phyloP scores from a whole-genome alignment of 768 basidiomycete genomes.

The Termitomyces sp. region DNA sequence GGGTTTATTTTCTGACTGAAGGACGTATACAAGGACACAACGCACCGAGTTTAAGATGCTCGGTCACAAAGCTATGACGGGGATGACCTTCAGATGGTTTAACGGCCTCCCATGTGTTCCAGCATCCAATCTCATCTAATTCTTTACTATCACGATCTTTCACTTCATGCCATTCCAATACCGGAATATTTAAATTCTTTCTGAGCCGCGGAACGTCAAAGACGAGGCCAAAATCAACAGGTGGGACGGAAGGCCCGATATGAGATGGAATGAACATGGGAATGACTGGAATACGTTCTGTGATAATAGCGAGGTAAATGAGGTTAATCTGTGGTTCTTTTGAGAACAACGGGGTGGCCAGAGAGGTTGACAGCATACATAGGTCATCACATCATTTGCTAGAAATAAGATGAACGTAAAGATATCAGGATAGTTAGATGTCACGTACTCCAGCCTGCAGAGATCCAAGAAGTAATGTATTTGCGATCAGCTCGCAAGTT shows the following conservation, averaged over 20 bases:
- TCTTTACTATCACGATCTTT: conserved; percentile 37
- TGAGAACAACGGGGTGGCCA: background rate
- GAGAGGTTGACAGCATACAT: conserved; percentile 24
- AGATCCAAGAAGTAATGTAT: conserved; percentile 71
- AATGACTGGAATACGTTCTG: conserved; percentile 54
- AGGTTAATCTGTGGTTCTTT: conserved; percentile 37
- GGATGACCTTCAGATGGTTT: conserved; percentile 32
- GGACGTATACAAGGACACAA: background rate
- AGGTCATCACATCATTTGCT: conserved; percentile 81
- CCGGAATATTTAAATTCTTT: conserved; percentile 33
- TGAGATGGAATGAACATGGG: conserved; percentile 56
- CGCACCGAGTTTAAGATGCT: conserved; percentile 36
- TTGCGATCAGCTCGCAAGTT: conserved; percentile 54
- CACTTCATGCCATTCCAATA: conserved; percentile 62
- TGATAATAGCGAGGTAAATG: conserved; percentile 53
- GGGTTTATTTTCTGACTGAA: conserved; percentile 11
- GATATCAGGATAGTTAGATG: background rate
- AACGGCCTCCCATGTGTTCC: conserved; percentile 46
- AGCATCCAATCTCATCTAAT: conserved; percentile 49
- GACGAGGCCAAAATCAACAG: conserved; percentile 51
- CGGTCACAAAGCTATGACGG: conserved; percentile 30
- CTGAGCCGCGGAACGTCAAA: conserved; percentile 54
- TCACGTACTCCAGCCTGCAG: conserved; percentile 71
- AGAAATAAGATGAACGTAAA: conserved; percentile 8
- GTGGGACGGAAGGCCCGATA: conserved; percentile 40